Conservation (phyloP, 2,329 filamentous ascomycete species). For the Penicillium rolfsii region DNA sequence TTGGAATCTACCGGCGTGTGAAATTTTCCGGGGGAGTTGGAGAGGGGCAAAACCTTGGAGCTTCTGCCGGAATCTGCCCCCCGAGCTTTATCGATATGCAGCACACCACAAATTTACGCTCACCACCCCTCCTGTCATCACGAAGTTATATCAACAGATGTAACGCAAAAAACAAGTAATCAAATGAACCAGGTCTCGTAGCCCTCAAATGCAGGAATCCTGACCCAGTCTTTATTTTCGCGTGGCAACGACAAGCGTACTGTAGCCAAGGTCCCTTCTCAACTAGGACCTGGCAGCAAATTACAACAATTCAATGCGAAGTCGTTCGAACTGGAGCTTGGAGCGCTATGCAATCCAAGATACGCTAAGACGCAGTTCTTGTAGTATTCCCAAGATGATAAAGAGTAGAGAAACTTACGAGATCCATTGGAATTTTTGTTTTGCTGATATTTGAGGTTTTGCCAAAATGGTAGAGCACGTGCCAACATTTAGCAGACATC, state of each 20-base stretch:
- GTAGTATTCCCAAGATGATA: background rate
- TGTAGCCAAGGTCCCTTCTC: background rate
- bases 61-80: background rate
- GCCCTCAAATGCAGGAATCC: background rate
- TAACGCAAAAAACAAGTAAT: too few species aligned
- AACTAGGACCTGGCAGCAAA: background rate
- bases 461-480: background rate
- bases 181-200: background rate
- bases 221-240: background rate
- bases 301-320: background rate
- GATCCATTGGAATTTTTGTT: background rate
- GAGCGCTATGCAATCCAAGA: background rate
- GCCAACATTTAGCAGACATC: background rate
- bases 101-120: background rate
- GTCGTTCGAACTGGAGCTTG: background rate
- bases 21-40: constrained; percentile 8
- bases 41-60: constrained; percentile 13
- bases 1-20: background rate
- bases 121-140: background rate
- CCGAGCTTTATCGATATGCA: background rate
- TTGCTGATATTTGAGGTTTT: background rate
- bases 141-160: background rate
- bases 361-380: background rate
- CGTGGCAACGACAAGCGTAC: background rate
- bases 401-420: background rate